Percentiles rank a stretch among this genome's conserved stretches.
These are phyloP conservation scores for Ilex aquifolium DNA, from an alignment of 257 asterid species.

Conservation along the genomic window DNA sequence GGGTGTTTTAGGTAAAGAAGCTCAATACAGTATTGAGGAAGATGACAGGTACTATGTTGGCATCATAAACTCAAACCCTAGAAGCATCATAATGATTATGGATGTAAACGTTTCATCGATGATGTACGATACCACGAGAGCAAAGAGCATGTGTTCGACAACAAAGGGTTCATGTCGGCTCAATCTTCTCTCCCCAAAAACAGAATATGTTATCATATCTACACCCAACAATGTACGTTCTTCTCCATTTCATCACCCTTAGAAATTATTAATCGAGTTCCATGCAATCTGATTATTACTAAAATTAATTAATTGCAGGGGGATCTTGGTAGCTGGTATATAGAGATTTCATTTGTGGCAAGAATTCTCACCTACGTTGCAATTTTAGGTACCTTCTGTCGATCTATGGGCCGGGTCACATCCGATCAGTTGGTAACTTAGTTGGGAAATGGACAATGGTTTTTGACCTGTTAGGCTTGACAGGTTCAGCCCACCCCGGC, in stretches of 20 bases:
- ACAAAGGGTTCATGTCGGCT: conserved; percentile 7
- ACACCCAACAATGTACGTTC: conserved; percentile 12
- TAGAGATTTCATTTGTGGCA: conserved; percentile 8
- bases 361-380: background rate
- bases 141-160: conserved; percentile 12
- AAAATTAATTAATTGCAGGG: conserved; percentile 11
- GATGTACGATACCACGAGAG: conserved; percentile 8
- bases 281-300: background rate
- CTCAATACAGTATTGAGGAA: conserved; percentile 2
- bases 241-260: background rate
- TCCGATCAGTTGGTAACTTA: too few relatives aligned
- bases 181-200: conserved; percentile 4
- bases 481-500: too few relatives aligned
- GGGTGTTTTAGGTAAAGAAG: conserved; percentile 1
- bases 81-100: conserved; percentile 5
- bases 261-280: background rate
- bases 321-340: background rate
- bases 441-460: too few relatives aligned
- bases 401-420: too few relatives aligned
- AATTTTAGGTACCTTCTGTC: background rate
- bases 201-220: conserved; percentile 2
- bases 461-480: too few relatives aligned
- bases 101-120: conserved; percentile 13
- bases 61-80: conserved; percentile 3
- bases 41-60: conserved; percentile 13